A percentile compares a stretch with the other conserved stretches of the same genome.
Evolutionary conservation across 2,329 filamentous ascomycete species (phyloP).

Genomic region (Fusarium verrucosum): DNA sequence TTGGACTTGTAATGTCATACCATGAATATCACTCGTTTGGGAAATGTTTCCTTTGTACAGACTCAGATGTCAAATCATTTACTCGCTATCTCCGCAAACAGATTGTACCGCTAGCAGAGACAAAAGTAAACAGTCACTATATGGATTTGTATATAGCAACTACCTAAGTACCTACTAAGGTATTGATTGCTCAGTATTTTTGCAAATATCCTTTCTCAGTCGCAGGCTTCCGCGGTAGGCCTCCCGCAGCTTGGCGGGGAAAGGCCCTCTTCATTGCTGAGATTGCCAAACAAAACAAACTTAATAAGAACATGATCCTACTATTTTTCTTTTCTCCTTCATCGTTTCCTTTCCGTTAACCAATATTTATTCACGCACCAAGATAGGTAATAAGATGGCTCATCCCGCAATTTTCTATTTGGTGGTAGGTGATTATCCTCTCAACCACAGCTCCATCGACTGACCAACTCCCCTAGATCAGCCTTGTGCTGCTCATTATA

Average conservation of each 20-base stretch:
- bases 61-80: neutral
- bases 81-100: neutral
- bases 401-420: constrained; percentile 47
- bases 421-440: constrained; percentile 37
- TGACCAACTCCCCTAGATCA: constrained; percentile 35
- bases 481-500: constrained; percentile 44
- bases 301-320: neutral
- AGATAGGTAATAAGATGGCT: constrained; percentile 35
- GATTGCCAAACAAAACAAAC: neutral
- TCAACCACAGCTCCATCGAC: neutral
- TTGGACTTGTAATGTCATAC: neutral
- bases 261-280: constrained; percentile 1
- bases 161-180: too few relatives aligned
- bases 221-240: constrained; percentile 7
- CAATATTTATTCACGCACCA: too few relatives aligned
- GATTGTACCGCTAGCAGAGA: neutral
- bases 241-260: constrained; percentile 25
- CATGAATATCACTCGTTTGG: neutral
- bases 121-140: neutral
- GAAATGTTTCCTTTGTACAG: neutral
- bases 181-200: neutral
- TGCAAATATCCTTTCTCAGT: neutral
- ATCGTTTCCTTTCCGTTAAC: accelerated
- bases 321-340: neutral
- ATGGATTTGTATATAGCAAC: neutral